Percentiles rank a stretch among this genome's conserved stretches.
These are phyloP conservation scores for Trypanosoma lewisi DNA, from an alignment of 208 protist genomes.

Conservation along the genomic window DNA sequence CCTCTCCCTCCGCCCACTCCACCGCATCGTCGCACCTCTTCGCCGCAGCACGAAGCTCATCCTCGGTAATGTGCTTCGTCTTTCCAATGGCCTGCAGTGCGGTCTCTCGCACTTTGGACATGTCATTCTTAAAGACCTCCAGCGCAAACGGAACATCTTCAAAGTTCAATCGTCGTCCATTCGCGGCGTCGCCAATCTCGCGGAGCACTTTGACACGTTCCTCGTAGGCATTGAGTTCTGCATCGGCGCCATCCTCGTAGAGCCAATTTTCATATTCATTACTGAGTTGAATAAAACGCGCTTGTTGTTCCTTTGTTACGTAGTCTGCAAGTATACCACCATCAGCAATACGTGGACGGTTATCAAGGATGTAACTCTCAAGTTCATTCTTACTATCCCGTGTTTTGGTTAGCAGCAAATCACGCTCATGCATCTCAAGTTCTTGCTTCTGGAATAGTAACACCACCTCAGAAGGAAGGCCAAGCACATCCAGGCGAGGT, in stretches of 20 bases:
- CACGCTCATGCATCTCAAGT: constrained; percentile 71
- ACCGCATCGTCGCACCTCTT: constrained; percentile 52
- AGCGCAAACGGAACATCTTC: constrained; percentile 69
- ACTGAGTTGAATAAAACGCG: constrained; percentile 58
- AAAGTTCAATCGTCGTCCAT: constrained; percentile 45
- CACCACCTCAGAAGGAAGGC: constrained; percentile 43
- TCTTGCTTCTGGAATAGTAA: constrained; percentile 65
- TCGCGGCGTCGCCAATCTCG: constrained; percentile 75
- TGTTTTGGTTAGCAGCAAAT: constrained; percentile 60
- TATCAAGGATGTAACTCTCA: constrained; percentile 90
- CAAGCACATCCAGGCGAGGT: constrained; percentile 54
- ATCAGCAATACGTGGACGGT: constrained; percentile 55
- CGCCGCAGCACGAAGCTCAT: constrained; percentile 61
- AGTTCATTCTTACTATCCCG: constrained; percentile 90
- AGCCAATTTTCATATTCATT: constrained; percentile 87
- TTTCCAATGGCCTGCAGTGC: constrained; percentile 63
- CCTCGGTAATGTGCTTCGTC: constrained; percentile 73
- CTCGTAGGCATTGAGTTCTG: constrained; percentile 66
- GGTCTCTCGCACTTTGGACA: constrained; percentile 36
- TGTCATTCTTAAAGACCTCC: constrained; percentile 35
- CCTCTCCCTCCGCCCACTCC: constrained; percentile 49
- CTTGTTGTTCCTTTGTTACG: constrained; percentile 42
- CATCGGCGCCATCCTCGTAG: constrained; percentile 84
- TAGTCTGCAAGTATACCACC: constrained; percentile 73
- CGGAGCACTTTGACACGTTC: constrained; percentile 69